A percentile compares a stretch with the other conserved stretches of the same genome.
phyloP scores from a whole-genome alignment of 2,329 filamentous ascomycete genomes.

The Endocalyx cinctus region DNA sequence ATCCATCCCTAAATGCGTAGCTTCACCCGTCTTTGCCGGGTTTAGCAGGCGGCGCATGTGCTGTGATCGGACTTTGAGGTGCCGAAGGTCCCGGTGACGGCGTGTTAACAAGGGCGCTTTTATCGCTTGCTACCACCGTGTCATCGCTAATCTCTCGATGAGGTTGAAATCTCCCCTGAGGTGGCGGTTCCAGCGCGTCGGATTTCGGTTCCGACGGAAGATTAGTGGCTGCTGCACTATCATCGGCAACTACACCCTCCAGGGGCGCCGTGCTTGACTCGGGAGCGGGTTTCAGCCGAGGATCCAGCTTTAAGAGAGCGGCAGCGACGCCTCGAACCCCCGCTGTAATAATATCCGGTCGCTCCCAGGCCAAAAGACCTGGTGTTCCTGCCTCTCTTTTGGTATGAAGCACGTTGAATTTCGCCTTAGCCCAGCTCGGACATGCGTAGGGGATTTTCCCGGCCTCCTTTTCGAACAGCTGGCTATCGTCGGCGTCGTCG shows the following conservation, averaged over 20 bases:
- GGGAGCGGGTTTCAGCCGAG: constrained; percentile 27
- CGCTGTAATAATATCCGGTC: constrained; percentile 39
- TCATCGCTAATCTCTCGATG: constrained; percentile 24
- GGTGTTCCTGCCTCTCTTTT: constrained; percentile 35
- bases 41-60: too few relatives aligned
- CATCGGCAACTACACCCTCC: constrained; percentile 28
- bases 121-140: constrained; percentile 20
- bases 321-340: constrained; percentile 38
- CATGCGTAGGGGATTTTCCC: constrained; percentile 34
- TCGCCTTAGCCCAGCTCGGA: constrained; percentile 42
- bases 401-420: constrained; percentile 39
- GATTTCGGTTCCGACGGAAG: constrained; percentile 5
- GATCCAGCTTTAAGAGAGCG: constrained; percentile 33
- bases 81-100: constrained; percentile 10
- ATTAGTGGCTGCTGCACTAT: constrained; percentile 3
- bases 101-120: constrained; percentile 11
- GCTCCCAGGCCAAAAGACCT: constrained; percentile 45
- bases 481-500: constrained; percentile 8
- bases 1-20: too few relatives aligned
- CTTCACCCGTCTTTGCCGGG: too few relatives aligned
- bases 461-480: constrained; percentile 6
- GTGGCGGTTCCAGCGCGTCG: constrained; percentile 15
- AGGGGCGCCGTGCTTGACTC: constrained; percentile 24
- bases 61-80: constrained; percentile 5
- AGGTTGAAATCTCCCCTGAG: constrained; percentile 11